phyloP scores from a whole-genome alignment of 1,284 basidiomycete genomes.

The Trichosporon sp. region DNA sequence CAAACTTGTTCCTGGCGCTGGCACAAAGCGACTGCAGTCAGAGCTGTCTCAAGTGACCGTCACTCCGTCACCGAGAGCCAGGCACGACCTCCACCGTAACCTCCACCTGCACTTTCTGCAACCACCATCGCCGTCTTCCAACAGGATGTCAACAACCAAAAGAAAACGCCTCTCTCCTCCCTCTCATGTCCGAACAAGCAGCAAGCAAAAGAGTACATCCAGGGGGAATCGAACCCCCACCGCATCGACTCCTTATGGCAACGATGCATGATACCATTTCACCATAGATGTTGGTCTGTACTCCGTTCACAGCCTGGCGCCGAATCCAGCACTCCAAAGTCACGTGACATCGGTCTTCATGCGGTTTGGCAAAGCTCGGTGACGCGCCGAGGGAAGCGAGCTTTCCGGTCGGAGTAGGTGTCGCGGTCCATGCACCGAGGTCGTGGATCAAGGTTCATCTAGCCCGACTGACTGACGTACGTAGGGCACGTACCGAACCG shows the following conservation, averaged over 20 bases:
- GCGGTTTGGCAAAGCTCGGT: neutral
- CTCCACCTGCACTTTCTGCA: neutral
- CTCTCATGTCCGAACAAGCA: neutral
- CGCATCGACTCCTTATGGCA: neutral
- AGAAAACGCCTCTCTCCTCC: neutral
- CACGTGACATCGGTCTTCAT: neutral
- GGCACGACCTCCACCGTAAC: neutral
- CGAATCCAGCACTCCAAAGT: no score
- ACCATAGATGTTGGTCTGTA: constrained; percentile 1
- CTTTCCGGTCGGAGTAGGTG: neutral
- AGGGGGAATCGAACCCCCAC: constrained; percentile 4
- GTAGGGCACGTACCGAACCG: no score
- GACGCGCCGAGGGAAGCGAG: neutral
- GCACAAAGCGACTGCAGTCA: no score
- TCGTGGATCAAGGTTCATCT: neutral
- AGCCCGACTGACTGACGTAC: neutral
- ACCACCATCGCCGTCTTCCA: neutral
- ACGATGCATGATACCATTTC: constrained; percentile 2
- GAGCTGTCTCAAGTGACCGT: no score
- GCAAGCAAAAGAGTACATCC: constrained; percentile 1
- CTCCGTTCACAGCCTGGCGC: no score
- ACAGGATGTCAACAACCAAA: neutral
- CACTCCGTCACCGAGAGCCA: no score
- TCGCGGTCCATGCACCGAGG: neutral
- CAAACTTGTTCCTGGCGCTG: no score